Percentiles rank a stretch among this genome's conserved stretches.
Evolutionary conservation across 108 stramenopile species (phyloP).

Genomic region (Discostella stelligeroides): DNA sequence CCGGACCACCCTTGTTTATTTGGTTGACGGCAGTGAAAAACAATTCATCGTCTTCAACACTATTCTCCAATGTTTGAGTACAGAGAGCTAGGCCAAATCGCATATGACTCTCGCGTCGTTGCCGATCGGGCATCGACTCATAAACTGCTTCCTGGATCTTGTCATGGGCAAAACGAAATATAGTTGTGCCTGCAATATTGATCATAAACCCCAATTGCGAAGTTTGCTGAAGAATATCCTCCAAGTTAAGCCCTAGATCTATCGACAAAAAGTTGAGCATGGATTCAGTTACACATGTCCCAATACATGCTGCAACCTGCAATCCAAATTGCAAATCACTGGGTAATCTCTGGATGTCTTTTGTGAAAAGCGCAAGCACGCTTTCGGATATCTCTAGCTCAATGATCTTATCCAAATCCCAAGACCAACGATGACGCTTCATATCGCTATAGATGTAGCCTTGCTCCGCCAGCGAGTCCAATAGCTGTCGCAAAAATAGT

Average conservation of each 20-base stretch:
- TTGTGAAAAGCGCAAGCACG: conserved; percentile 16
- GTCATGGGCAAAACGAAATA: no score
- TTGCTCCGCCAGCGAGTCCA: no score
- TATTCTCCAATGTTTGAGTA: conserved; percentile 1
- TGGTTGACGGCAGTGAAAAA: conserved; percentile 35
- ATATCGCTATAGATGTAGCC: conserved; percentile 14
- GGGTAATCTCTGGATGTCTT: conserved; percentile 28
- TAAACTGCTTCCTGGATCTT: conserved; percentile 42
- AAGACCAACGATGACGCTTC: conserved; percentile 21
- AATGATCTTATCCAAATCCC: no score
- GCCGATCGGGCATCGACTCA: conserved; percentile 13
- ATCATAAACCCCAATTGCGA: conserved; percentile 8
- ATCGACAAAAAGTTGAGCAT: no score
- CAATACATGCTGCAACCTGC: no score
- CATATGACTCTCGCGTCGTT: conserved; percentile 3
- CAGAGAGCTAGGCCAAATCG: conserved; percentile 25
- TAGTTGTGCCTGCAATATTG: not conserved
- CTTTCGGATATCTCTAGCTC: no score
- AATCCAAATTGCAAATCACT: conserved; percentile 13
- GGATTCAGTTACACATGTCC: no score
- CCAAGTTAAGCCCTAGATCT: conserved; percentile 2
- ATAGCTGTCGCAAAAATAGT: no score
- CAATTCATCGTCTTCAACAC: conserved; percentile 20
- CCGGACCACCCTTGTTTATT: conserved; percentile 27
- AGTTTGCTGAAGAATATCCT: not conserved